These are phyloP conservation scores for Flueggea neowawraea DNA, from an alignment of 441 rosid genomes.

Conservation along the genomic window DNA sequence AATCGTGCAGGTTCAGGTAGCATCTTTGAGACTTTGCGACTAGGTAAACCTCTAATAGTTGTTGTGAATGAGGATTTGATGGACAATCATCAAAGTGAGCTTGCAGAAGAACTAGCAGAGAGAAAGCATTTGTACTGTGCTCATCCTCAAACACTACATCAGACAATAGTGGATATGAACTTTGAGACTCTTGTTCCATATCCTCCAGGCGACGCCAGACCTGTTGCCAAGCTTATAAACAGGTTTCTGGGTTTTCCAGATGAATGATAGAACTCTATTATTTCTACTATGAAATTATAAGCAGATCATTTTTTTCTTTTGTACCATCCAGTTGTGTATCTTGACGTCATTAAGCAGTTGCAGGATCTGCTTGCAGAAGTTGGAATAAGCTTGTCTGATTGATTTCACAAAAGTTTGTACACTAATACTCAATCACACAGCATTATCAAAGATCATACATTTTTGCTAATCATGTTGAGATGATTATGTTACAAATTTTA, in stretches of 20 bases:
- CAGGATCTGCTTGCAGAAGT: no score
- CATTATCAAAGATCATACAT: no score
- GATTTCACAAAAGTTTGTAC: no score
- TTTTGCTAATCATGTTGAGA: no score
- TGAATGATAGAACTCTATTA: constrained; percentile 36
- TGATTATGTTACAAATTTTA: no score
- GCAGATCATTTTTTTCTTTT: no score
- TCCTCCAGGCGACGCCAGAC: constrained; percentile 64
- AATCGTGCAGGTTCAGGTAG: constrained; percentile 76
- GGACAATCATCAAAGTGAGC: constrained; percentile 91
- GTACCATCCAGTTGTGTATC: no score
- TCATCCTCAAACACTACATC: constrained; percentile 57
- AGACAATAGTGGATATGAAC: constrained; percentile 47
- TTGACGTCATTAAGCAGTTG: no score
- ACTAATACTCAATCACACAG: no score
- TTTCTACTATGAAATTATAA: not conserved
- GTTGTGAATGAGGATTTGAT: constrained; percentile 92
- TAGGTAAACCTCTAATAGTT: constrained; percentile 74
- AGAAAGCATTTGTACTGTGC: constrained; percentile 74
- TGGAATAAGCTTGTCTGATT: no score
- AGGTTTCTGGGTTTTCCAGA: constrained; percentile 75
- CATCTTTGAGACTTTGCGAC: constrained; percentile 77
- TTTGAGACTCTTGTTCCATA: constrained; percentile 55
- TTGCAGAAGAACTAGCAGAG: constrained; percentile 85
- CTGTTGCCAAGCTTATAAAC: constrained; percentile 56